Percentiles rank a stretch among this genome's conserved stretches.
Evolutionary conservation across 345 rosid genomes (phyloP).

Genomic region (Aquilaria yunnanensis): DNA sequence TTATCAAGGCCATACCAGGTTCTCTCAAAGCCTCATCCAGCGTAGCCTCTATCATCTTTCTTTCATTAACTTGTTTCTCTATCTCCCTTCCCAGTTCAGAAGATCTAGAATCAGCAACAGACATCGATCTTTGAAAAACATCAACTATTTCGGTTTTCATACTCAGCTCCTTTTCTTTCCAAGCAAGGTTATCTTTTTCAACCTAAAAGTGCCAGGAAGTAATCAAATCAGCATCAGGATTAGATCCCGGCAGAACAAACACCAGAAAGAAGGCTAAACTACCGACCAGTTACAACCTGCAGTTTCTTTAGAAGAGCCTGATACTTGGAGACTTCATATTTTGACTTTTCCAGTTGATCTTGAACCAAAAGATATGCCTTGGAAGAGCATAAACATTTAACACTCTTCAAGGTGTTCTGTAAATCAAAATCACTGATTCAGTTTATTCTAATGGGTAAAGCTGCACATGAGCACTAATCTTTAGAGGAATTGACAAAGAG

Average conservation of each 20-base stretch:
- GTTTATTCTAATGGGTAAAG: constrained; percentile 10
- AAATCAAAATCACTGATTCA: constrained; percentile 21
- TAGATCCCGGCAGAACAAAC: constrained; percentile 16
- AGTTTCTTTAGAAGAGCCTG: constrained; percentile 80
- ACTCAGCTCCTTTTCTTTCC: constrained; percentile 83
- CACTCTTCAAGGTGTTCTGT: constrained; percentile 69
- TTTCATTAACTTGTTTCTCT: constrained; percentile 59
- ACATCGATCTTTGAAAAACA: constrained; percentile 62
- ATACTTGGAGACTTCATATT: constrained; percentile 54
- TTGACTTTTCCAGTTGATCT: constrained; percentile 75
- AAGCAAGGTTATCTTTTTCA: constrained; percentile 75
- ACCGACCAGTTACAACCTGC: constrained; percentile 83
- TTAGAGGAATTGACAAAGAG: constrained; percentile 7
- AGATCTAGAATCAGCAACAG: constrained; percentile 60
- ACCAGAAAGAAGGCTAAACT: constrained; percentile 29
- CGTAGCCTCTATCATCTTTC: constrained; percentile 44
- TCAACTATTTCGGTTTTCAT: constrained; percentile 68
- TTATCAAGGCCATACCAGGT: constrained; percentile 38
- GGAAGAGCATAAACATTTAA: constrained; percentile 65
- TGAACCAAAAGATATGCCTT: constrained; percentile 47
- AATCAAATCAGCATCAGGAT: constrained; percentile 28
- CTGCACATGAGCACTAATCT: constrained; percentile 17
- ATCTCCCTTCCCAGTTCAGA: constrained; percentile 57
- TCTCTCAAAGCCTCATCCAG: constrained; percentile 70
- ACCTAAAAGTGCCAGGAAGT: constrained; percentile 38